Evolutionary conservation across 805 yeast genomes (phyloP), one percentile per base, ranked within the genome.

Genomic region (Candida piceae): DNA sequence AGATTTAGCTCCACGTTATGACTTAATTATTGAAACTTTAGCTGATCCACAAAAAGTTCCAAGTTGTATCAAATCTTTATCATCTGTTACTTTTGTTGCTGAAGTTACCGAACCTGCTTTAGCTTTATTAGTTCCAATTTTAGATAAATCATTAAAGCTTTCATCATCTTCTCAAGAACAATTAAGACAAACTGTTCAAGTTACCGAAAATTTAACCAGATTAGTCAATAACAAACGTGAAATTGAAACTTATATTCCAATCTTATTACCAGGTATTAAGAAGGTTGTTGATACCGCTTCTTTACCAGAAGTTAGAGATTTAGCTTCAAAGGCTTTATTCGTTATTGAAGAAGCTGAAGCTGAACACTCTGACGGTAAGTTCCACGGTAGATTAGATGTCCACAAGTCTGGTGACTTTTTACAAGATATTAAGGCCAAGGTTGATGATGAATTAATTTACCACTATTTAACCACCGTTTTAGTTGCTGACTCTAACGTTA

Each of bases 21-120:
- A 87, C 46, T 60, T 80, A 36, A 87, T 90, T 58, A 84, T 86
- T 27, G 84, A 83, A 46, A 90, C 97, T 34, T 72, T 93, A 62
- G 88, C 94, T 32, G 84, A 90, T 57, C 97, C 97, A 38, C 71
- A 72, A 46, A 84, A 84, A 57, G 95, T 90, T 34, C 85, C 96
- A 39, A 81, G 76, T 41, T 88, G 96, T 63, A 85, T 90, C 61
- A 85, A 83, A 63, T 77, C 90, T 30, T 73, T 90, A 45, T 83
- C 96, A 3, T 84, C 94, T 28, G 97, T 90, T 37, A 93, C 98
- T 0, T 90, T 90, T 61, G 97, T 90, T 34, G 96, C 98, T 32
- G 98, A 93, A 67, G 98, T 90, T 45, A 93, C 97, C 12, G 97
- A 89, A 67, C 94, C 97, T 5, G 94, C 95, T 4, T 70, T 90